Evolutionary conservation across 768 basidiomycete genomes (phyloP).

Genomic region (Boletus pseudo-olivaceus): DNA sequence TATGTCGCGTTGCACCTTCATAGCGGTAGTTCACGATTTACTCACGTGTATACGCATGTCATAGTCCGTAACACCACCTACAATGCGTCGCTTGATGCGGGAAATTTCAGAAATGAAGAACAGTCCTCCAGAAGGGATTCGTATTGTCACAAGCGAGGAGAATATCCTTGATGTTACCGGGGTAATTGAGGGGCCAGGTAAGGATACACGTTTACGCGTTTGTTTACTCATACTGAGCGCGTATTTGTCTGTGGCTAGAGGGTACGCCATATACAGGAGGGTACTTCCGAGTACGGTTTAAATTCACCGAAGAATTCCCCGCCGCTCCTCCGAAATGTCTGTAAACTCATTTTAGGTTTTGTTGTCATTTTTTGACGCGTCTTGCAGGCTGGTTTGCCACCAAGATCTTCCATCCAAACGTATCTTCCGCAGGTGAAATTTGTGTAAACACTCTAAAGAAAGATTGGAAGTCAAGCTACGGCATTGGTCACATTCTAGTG

Average conservation of each 20-base stretch:
- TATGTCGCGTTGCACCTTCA: constrained; percentile 8
- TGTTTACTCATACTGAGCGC: constrained; percentile 4
- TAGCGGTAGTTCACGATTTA: neutral
- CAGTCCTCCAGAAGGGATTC: constrained; percentile 89
- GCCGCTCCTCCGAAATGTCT: constrained; percentile 91
- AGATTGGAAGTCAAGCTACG: constrained; percentile 91
- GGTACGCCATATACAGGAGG: constrained; percentile 70
- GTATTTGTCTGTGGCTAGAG: constrained; percentile 32
- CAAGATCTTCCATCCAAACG: constrained; percentile 97
- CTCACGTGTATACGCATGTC: neutral
- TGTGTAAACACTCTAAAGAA: constrained; percentile 98
- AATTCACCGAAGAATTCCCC: constrained; percentile 92
- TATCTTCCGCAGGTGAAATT: constrained; percentile 85
- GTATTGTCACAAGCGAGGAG: constrained; percentile 80
- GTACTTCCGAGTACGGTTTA: constrained; percentile 76
- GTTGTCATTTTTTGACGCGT: constrained; percentile 2
- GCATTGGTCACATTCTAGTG: constrained; percentile 86
- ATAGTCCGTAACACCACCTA: constrained; percentile 47
- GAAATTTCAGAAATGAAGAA: constrained; percentile 79
- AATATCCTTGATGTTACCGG: constrained; percentile 86
- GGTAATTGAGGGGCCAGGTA: constrained; percentile 88
- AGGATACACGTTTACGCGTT: constrained; percentile 25
- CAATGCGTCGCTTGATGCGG: constrained; percentile 82
- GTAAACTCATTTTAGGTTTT: neutral
- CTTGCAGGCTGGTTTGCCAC: constrained; percentile 79